These are phyloP conservation scores for Colletotrichum tabaci DNA, from an alignment of 2,329 filamentous ascomycete genomes.

Conservation along the genomic window DNA sequence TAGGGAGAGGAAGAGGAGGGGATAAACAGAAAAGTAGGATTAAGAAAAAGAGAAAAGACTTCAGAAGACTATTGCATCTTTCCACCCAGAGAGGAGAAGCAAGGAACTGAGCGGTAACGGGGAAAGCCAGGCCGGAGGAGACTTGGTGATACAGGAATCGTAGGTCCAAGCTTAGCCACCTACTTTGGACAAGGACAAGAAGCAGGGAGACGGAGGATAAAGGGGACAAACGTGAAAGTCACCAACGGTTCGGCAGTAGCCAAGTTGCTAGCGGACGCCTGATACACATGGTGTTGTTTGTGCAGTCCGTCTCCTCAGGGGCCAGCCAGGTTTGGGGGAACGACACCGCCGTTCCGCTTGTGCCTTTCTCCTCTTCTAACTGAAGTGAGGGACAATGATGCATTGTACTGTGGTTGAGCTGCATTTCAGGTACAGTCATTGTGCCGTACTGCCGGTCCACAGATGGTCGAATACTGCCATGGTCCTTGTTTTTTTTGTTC, in stretches of 20 bases:
- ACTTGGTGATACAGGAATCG: not conserved
- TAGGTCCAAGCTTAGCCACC: not conserved
- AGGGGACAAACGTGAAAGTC: not conserved
- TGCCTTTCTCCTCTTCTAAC: conserved; percentile 11
- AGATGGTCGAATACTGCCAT: not conserved
- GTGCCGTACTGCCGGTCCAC: conserved; percentile 36
- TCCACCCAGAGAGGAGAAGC: not conserved
- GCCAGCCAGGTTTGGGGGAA: not conserved
- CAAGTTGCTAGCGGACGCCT: conserved; percentile 14
- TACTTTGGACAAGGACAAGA: not conserved
- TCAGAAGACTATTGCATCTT: conserved; percentile 12
- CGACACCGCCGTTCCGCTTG: conserved; percentile 2
- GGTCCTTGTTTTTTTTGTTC: not conserved
- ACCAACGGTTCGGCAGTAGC: not conserved
- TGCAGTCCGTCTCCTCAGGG: not conserved
- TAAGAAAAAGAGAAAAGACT: not conserved
- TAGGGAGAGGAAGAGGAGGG: not conserved
- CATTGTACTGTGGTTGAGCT: not conserved
- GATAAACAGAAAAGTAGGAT: not conserved
- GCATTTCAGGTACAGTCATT: conserved; percentile 7
- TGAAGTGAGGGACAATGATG: conserved; percentile 17
- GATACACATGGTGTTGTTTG: conserved; percentile 1
- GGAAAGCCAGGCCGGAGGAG: not conserved
- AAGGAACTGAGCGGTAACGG: not conserved
- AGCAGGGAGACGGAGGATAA: not conserved